Base-by-base conservation (phyloP, 805 yeast genomes). In the Candida montana region DNA sequence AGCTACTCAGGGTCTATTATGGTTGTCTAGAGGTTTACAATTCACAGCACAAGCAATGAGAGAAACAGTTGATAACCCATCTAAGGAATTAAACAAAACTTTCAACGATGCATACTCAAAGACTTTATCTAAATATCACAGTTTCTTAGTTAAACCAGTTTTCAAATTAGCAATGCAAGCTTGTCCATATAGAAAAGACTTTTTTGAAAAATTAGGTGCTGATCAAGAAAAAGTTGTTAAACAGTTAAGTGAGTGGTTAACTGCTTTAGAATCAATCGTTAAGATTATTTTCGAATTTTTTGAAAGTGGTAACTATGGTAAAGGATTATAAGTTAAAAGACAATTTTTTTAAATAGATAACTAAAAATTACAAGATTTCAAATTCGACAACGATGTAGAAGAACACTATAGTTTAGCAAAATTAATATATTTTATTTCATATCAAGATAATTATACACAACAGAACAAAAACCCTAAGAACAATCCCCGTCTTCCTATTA, bases 141-240 rank as follows among this genome's bases (percentile, higher is more conserved):
- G 82, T 40, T 77, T 88, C 74, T 69, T 88, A 55, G 72, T 88
- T 48, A 83, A 82, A 58, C 95, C 95, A 21, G 79, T 89, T 40
- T 88, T 88, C 76, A 86, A 86, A 67, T 72, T 89, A 61, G 96
- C 96, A 37, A 89, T 88, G 96, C 85, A 84, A 64, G 95, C 95
- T 2, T 86, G 95, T 64, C 96, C 96, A 11, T 89, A 86, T 66
- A 78, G 95, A 69, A 79, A 77, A 61, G 95, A 80, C 58, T 85
- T 88, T 59, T 88, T 86, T 57, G 81, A 63, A 45, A 88, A 87
- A 68, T 74, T 88, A 53, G 96, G 96, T 43, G 72, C 72, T 18
- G 88, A 83, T 61, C 83, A 79, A 60, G 81, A 67, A 27, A 75
- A 74, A 57, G 95, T 89, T 18, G 53, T 63, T 30, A 69, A 64